phyloP scores from a whole-genome alignment of 129 eudicot genomes.

The Chrysanthemum seticuspe region DNA sequence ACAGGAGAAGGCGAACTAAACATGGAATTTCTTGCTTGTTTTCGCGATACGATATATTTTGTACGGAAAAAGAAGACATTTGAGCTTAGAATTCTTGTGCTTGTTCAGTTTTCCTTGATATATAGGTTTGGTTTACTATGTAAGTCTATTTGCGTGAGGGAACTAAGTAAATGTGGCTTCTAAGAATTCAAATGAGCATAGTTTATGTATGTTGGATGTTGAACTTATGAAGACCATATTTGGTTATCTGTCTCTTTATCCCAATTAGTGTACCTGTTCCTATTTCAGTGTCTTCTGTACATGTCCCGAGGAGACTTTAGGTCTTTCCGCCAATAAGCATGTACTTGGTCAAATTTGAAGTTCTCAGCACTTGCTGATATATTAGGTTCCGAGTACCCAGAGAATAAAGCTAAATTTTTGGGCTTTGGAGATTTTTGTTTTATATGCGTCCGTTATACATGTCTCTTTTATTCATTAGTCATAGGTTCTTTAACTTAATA shows the following conservation, averaged over 20 bases:
- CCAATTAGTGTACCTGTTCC: neutral
- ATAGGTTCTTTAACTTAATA: neutral
- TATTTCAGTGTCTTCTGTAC: neutral
- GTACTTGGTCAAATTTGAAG: too few relatives aligned
- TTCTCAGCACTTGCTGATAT: too few relatives aligned
- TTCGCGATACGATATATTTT: too few relatives aligned
- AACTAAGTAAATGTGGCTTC: neutral
- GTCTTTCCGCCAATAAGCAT: neutral
- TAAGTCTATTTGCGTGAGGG: neutral
- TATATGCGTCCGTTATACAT: neutral
- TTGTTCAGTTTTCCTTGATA: slow-evolving; percentile 1
- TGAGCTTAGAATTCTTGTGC: neutral
- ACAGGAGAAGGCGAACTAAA: too few relatives aligned
- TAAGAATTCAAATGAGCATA: neutral
- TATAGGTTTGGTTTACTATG: slow-evolving; percentile 2
- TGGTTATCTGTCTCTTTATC: neutral
- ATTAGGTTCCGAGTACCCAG: too few relatives aligned
- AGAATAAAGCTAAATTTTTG: too few relatives aligned
- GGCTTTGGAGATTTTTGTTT: neutral
- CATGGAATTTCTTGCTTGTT: too few relatives aligned
- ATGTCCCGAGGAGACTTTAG: neutral
- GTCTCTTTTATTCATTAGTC: slow-evolving; percentile 7
- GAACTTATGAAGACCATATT: neutral
- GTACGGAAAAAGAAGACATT: neutral
- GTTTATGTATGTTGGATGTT: slow-evolving; percentile 3